These are phyloP conservation scores for Orbilia blumenaviensis DNA, from an alignment of 2,329 filamentous ascomycete genomes.

Conservation along the genomic window DNA sequence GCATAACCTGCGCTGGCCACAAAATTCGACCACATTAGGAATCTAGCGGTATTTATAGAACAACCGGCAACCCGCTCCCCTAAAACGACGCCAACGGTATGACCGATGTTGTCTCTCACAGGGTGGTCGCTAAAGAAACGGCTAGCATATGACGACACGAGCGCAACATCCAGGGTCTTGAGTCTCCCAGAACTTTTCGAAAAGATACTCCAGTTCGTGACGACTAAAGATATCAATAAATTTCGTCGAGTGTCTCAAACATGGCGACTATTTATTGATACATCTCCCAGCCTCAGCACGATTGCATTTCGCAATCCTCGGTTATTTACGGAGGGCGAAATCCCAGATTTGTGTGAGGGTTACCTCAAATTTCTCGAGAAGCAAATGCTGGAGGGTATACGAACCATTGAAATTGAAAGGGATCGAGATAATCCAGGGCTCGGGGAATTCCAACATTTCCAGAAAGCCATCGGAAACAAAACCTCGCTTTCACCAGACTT, in stretches of 20 bases:
- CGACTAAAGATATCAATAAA: slow-evolving; percentile 12
- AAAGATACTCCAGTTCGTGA: neutral
- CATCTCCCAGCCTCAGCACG: neutral
- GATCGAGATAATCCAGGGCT: neutral
- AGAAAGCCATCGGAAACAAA: neutral
- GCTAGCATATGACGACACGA: neutral
- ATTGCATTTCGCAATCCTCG: neutral
- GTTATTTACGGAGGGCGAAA: neutral
- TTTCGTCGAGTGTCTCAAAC: slow-evolving; percentile 7
- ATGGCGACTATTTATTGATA: slow-evolving; percentile 12
- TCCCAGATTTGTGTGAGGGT: neutral
- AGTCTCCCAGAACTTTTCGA: slow-evolving; percentile 4
- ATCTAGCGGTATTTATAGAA: neutral
- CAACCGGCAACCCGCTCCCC: neutral
- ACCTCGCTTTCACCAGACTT: neutral
- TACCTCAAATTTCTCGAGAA: neutral
- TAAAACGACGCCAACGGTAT: neutral
- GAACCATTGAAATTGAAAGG: neutral
- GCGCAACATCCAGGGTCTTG: neutral
- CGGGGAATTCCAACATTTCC: neutral
- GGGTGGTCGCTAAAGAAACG: neutral
- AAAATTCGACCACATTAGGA: neutral
- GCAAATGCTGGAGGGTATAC: neutral
- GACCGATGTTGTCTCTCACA: slow-evolving; percentile 1
- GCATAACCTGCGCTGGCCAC: neutral